phyloP scores from a whole-genome alignment of 345 rosid genomes.

The Camelina sativa region DNA sequence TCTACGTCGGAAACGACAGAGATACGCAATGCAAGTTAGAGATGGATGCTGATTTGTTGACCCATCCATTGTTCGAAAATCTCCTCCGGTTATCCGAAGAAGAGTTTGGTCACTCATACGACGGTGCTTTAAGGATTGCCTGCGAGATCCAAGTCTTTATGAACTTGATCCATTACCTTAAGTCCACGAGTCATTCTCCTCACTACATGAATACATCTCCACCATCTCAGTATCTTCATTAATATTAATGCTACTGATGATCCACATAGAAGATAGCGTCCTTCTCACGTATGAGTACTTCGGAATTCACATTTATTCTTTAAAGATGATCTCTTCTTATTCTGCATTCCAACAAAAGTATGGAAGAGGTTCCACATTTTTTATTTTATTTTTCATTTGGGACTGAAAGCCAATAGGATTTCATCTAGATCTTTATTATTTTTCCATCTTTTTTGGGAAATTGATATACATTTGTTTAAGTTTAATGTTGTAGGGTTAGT shows the following conservation, averaged over 20 bases:
- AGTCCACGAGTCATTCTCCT: slow-evolving; percentile 44
- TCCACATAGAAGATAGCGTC: not conserved
- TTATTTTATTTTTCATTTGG: slow-evolving; percentile 1
- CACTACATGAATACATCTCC: slow-evolving; percentile 4
- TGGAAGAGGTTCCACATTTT: slow-evolving; percentile 2
- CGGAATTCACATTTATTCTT: not conserved
- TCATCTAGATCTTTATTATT: not conserved
- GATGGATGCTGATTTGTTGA: slow-evolving; percentile 51
- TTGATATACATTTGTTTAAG: not conserved
- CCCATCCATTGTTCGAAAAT: slow-evolving; percentile 54
- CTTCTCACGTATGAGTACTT: not conserved
- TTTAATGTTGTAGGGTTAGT: not conserved
- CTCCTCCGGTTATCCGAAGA: slow-evolving; percentile 51
- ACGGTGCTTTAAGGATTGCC: slow-evolving; percentile 54
- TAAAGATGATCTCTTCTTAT: slow-evolving; percentile 8
- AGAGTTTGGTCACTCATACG: slow-evolving; percentile 53
- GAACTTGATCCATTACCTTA: slow-evolving; percentile 51
- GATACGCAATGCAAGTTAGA: slow-evolving; percentile 50
- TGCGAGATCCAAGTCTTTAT: slow-evolving; percentile 55
- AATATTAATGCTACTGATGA: not conserved
- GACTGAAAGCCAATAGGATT: slow-evolving; percentile 1
- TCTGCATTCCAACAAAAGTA: not conserved
- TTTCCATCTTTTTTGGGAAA: slow-evolving; percentile 21
- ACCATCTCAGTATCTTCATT: slow-evolving; percentile 26
- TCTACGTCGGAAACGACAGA: slow-evolving; percentile 53